Conservation (phyloP, 2,329 filamentous ascomycete genomes). For the Paraconiothyrium sp. region DNA sequence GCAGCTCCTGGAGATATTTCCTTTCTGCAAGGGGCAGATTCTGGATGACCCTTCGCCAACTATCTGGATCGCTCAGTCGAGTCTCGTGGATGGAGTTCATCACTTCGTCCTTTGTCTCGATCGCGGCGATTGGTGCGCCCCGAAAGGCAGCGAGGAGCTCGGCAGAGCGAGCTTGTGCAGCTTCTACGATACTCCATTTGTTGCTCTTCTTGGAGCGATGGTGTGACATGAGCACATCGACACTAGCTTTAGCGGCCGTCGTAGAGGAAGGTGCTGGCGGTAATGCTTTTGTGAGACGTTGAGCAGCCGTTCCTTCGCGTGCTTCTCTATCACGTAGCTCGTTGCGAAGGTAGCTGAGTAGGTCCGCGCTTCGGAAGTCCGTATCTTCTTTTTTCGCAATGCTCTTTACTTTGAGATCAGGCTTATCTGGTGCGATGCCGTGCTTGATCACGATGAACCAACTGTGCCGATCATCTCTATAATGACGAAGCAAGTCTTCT, state of each 20-base stretch:
- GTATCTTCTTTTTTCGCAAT: slow-evolving; percentile 78
- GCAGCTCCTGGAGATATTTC: slow-evolving; percentile 83
- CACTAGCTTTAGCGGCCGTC: slow-evolving; percentile 63
- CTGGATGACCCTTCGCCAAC: slow-evolving; percentile 84
- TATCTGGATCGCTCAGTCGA: slow-evolving; percentile 79
- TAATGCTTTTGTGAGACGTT: slow-evolving; percentile 33
- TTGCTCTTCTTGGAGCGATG: slow-evolving; percentile 93
- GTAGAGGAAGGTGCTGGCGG: slow-evolving; percentile 28
- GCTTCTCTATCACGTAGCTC: slow-evolving; percentile 84
- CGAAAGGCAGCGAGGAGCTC: slow-evolving; percentile 75
- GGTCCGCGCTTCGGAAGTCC: slow-evolving; percentile 76
- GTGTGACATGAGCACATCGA: slow-evolving; percentile 83
- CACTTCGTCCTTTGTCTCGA: slow-evolving; percentile 86
- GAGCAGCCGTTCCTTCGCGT: slow-evolving; percentile 60
- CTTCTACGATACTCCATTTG: slow-evolving; percentile 84
- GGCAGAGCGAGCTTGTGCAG: slow-evolving; percentile 66
- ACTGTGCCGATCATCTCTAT: slow-evolving; percentile 79
- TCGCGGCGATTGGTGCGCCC: slow-evolving; percentile 82
- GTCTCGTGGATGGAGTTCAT: slow-evolving; percentile 80
- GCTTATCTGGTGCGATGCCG: slow-evolving; percentile 64
- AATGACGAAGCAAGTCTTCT: slow-evolving; percentile 80
- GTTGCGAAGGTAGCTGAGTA: slow-evolving; percentile 80
- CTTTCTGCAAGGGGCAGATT: slow-evolving; percentile 78
- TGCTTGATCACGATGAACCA: slow-evolving; percentile 93
- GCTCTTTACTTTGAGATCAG: slow-evolving; percentile 77